Base-by-base conservation (phyloP, 805 yeast genomes). In the Torulaspora microellipsoides region DNA sequence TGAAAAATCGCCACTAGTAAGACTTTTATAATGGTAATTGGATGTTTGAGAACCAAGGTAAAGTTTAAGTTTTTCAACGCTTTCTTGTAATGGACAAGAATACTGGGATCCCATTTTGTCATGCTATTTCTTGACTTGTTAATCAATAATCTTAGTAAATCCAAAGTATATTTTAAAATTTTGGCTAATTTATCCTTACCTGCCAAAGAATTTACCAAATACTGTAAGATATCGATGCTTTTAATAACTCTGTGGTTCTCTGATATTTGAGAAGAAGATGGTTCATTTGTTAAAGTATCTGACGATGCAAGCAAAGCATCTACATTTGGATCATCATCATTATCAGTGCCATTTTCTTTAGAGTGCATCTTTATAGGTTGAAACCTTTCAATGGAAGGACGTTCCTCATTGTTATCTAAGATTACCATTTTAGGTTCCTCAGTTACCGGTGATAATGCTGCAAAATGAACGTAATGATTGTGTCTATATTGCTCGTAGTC, bases 171-270 rank as follows among this genome's bases (percentile, higher is more conserved):
- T 54, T 80, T 83, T 20, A 78, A 67, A 8, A 80, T 67, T 52
- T 84, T 84, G 17, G 85, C 84, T 48, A 82, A 46, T 56, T 82
- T 81, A 55, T 84, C 93, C 58, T 83, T 84, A 38, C 91, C 91
- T 2, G 77, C 72, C 23, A 83, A 58, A 36, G 73, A 72, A 40
- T 75, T 75, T 40, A 81, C 58, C 59, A 82, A 62, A 28, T 70
- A 68, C 64, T 80, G 72, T 40, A 80, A 64, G 5, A 81, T 66
- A 36, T 75, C 80, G 55, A 71, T 38, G 20, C 54, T 55, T 43
- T 49, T 46, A 14, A 57, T 43, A 23, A 36, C 42, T 14, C 27
- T 27, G 17, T 12, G 23, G 27, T n/a, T 35, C 27, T 35, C 14
- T 14, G 9, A 4, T 20, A 17, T 7, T 4, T 8, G 38, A 17